Evolutionary conservation across 2,329 filamentous ascomycete species (phyloP), one percentile per base, ranked within the genome.

Genomic region (Paraphaeosphaeria sporulosa): DNA sequence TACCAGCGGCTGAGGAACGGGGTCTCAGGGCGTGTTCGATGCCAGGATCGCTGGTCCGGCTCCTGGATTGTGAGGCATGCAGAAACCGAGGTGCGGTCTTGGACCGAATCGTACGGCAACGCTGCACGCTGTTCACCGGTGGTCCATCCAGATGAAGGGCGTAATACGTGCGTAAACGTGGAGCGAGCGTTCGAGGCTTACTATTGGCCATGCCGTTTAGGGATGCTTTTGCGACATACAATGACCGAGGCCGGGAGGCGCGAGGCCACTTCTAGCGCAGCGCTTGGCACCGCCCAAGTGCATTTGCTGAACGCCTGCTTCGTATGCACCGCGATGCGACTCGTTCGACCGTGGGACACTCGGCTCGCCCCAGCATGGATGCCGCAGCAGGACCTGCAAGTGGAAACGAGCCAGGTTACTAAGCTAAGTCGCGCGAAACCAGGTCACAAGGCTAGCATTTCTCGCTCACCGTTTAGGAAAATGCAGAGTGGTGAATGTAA

Each of bases 191-290:
- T 23, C 9, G 15, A 54, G 40, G 40, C 17, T 19, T 34, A 23
- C 51, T 23, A 54, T 44, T 54, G 51, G 51, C 51, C 15, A 23
- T 65, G 40, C 64, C 60, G 17, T 50, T 43, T 36, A 48, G 58
- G 38, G 47, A 57, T 23, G 38, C 38, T 43, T 44, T 54, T 54
- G 51, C 51, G 51, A 54, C 21, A 25, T n/a, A 12, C 23, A 30
- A 43, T 38, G 30, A 53, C 50, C 40, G 32, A 40, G 32, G 34
- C 27, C 27, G 27, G 4, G 27, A 30, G 27, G 4, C 49, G 49
- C 49, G 21, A 52, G 13, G 49, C 49, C 36, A 40, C 34, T 27
- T 52, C 21, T 52, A 52, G 49, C 49, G 49, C 49, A 19, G 2
- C 13, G n/a, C 49, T 25, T 27, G 25, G 32, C 49, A 27, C 19